A percentile compares a stretch with the other conserved stretches of the same genome.
Conservation (phyloP, 371 early-diverging fungal species). For the Nosema muscidifuracis region DNA sequence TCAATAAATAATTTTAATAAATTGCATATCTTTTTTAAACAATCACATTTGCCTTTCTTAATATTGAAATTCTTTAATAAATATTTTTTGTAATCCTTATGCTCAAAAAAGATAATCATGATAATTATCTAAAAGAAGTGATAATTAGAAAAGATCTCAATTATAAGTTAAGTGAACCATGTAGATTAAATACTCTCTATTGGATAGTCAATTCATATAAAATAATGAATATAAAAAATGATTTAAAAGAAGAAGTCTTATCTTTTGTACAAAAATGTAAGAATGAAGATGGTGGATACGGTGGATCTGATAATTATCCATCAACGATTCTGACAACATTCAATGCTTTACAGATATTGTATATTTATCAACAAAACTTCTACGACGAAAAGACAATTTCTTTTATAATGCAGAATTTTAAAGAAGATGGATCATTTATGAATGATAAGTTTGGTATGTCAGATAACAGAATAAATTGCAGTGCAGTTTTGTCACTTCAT, state of each 20-base stretch:
- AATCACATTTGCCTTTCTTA: too few species aligned
- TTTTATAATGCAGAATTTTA: conserved; percentile 65
- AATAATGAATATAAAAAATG: conserved; percentile 17
- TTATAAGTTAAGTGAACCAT: conserved; percentile 47
- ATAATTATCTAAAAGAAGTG: conserved; percentile 37
- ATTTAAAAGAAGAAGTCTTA: conserved; percentile 6
- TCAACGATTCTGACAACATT: conserved; percentile 81
- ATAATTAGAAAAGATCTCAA: conserved; percentile 26
- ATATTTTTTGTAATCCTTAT: background rate
- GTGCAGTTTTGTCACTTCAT: conserved; percentile 70
- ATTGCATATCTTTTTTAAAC: too few species aligned
- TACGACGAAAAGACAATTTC: conserved; percentile 67
- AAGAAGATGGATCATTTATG: conserved; percentile 69
- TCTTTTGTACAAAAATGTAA: conserved; percentile 48
- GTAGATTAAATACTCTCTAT: conserved; percentile 50
- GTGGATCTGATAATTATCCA: conserved; percentile 76
- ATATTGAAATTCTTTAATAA: background rate
- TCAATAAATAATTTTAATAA: too few species aligned
- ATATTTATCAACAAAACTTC: conserved; percentile 70
- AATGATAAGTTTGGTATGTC: conserved; percentile 87
- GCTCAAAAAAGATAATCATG: conserved; percentile 28
- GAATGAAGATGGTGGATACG: conserved; percentile 72
- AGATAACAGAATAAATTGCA: conserved; percentile 84
- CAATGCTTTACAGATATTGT: conserved; percentile 81
- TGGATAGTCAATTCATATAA: conserved; percentile 52